Conservation (phyloP, 441 rosid species). For the Brassica hybrid region DNA sequence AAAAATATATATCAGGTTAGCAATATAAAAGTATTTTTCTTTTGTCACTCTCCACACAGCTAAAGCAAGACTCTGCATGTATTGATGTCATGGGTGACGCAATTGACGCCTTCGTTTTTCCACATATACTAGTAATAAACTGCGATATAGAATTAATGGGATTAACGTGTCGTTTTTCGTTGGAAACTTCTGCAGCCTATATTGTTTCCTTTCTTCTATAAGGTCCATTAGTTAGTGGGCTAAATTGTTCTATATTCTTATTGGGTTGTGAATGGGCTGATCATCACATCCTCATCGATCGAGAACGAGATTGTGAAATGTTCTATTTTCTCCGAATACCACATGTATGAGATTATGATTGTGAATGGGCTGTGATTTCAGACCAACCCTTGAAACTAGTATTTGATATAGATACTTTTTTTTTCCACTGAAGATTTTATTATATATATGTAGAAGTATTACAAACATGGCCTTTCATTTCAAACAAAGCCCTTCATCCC, state of each 20-base stretch:
- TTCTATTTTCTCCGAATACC: background rate
- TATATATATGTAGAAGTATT: too few species aligned
- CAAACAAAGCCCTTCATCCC: too few species aligned
- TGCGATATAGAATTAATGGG: background rate
- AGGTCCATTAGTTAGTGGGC: background rate
- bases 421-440: background rate
- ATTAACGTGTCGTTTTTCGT: background rate
- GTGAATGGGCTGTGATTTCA: background rate
- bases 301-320: background rate
- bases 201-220: background rate
- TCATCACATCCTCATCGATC: background rate
- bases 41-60: slow-evolving; percentile 40
- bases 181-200: background rate
- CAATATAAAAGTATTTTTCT: slow-evolving; percentile 27
- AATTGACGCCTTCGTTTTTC: slow-evolving; percentile 36
- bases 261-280: background rate
- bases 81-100: slow-evolving; percentile 38
- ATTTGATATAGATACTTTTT: background rate
- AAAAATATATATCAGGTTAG: background rate
- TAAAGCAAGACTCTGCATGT: slow-evolving; percentile 36
- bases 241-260: background rate
- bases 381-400: background rate
- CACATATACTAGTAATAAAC: slow-evolving; percentile 10
- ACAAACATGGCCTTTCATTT: too few species aligned
- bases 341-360: background rate